A percentile compares a stretch with the other conserved stretches of the same genome.
phyloP scores from a whole-genome alignment of 1,284 basidiomycete genomes.

The Microbotryum silenes-acaulis region DNA sequence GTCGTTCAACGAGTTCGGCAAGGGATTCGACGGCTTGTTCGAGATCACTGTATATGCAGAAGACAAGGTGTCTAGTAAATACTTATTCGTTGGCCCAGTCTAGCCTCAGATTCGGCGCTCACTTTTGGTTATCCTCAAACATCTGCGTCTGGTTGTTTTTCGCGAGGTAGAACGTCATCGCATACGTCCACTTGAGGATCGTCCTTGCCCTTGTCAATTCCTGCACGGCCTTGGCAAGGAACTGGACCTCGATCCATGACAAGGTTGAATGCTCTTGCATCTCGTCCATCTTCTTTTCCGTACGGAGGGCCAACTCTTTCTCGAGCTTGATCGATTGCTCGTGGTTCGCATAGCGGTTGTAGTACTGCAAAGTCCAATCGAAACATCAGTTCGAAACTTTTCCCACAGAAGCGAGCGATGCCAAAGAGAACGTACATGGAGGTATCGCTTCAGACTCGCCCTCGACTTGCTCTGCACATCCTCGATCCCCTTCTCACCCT shows the following conservation, averaged over 20 bases:
- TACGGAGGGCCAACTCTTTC: slow-evolving; percentile 81
- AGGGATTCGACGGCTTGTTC: slow-evolving; percentile 92
- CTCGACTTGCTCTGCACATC: slow-evolving; percentile 83
- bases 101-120: slow-evolving; percentile 24
- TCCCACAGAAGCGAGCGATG: too few species aligned
- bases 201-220: slow-evolving; percentile 64
- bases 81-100: neutral
- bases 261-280: slow-evolving; percentile 87
- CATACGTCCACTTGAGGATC: slow-evolving; percentile 98
- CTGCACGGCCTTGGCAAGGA: slow-evolving; percentile 95
- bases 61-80: neutral
- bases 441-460: slow-evolving; percentile 83
- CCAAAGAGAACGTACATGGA: slow-evolving; percentile 61
- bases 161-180: slow-evolving; percentile 92
- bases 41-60: slow-evolving; percentile 58
- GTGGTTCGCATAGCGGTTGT: slow-evolving; percentile 97
- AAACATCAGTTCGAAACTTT: too few species aligned
- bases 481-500: slow-evolving; percentile 57
- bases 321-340: slow-evolving; percentile 96
- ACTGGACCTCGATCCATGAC: slow-evolving; percentile 98
- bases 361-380: slow-evolving; percentile 56
- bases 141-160: slow-evolving; percentile 88
- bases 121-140: slow-evolving; percentile 96
- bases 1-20: slow-evolving; percentile 81
- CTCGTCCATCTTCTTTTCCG: slow-evolving; percentile 99